Evolutionary conservation across 192 early-diverging fungal genomes (phyloP).

Genomic region (Linnemannia zychae): DNA sequence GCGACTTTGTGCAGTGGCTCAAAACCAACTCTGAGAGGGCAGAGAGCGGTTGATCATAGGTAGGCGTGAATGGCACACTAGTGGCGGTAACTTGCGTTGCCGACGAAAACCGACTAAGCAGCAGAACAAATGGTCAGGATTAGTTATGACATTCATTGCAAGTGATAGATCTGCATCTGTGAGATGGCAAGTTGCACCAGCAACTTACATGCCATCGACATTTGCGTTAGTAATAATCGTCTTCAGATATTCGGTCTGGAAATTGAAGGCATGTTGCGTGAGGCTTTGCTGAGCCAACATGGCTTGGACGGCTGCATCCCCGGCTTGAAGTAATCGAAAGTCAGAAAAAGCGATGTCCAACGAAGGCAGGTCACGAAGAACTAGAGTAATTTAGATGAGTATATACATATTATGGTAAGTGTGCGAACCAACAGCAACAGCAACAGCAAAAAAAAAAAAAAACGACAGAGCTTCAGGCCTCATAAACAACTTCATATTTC

Average conservation of each 20-base stretch:
- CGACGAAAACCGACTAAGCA: conserved; percentile 23
- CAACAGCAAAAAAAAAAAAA: too few species aligned
- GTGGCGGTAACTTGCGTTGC: conserved; percentile 21
- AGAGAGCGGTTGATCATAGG: conserved; percentile 8
- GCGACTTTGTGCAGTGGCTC: conserved; percentile 4
- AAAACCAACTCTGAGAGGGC: conserved; percentile 23
- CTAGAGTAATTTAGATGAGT: conserved; percentile 1
- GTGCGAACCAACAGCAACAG: too few species aligned
- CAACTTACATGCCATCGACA: conserved; percentile 27
- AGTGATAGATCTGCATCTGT: not conserved
- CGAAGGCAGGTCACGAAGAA: conserved; percentile 38
- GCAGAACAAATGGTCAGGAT: conserved; percentile 2
- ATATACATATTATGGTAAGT: not conserved
- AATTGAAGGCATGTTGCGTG: conserved; percentile 5
- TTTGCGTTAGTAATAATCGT: conserved; percentile 17
- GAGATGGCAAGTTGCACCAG: too few species aligned
- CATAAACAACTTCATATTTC: not conserved
- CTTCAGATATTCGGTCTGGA: conserved; percentile 31
- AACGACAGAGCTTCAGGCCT: not conserved
- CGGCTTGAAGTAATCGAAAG: conserved; percentile 14
- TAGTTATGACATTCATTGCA: not conserved
- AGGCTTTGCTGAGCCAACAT: not conserved
- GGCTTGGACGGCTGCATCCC: not conserved
- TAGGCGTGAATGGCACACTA: not conserved
- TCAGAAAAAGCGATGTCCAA: conserved; percentile 29